Percentiles rank a stretch among this genome's conserved stretches.
Conservation (phyloP, 768 basidiomycete genomes). For the Trichaptum fuscoviolaceum region DNA sequence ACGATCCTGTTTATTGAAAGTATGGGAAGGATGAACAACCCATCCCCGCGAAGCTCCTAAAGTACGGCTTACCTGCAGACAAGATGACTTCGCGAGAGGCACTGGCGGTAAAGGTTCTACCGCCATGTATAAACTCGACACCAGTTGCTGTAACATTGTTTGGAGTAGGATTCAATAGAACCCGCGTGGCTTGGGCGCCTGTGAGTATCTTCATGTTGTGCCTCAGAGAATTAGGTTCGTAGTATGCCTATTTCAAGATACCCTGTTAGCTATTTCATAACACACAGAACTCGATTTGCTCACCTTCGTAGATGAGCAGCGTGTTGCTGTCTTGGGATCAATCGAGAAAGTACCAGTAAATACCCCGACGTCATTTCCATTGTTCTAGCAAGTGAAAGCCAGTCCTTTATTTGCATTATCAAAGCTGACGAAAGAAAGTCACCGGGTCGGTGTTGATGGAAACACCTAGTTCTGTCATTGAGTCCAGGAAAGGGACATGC, state of each 20-base stretch:
- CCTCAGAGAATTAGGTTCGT: constrained; percentile 1
- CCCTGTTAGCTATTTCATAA: not conserved
- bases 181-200: constrained; percentile 20
- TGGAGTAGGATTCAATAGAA: constrained; percentile 8
- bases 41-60: too few relatives aligned
- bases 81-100: constrained; percentile 19
- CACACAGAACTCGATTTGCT: not conserved
- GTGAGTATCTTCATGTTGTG: constrained; percentile 22
- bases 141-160: constrained; percentile 14
- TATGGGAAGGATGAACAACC: too few relatives aligned
- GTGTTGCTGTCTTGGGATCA: constrained; percentile 11
- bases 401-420: not conserved
- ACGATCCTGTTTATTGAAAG: constrained; percentile 18
- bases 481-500: constrained; percentile 9
- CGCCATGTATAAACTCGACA: constrained; percentile 18
- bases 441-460: constrained; percentile 15
- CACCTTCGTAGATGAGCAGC: constrained; percentile 20
- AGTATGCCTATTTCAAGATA: constrained; percentile 3
- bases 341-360: constrained; percentile 14
- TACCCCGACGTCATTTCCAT: constrained; percentile 16
- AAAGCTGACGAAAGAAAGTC: constrained; percentile 5
- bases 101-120: constrained; percentile 15
- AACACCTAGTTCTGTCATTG: constrained; percentile 14
- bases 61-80: constrained; percentile 13
- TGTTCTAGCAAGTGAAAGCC: constrained; percentile 10